Evolutionary conservation across 2,329 filamentous ascomycete species (phyloP), one percentile per base, ranked within the genome.

Genomic region (Neobulgaria alba): DNA sequence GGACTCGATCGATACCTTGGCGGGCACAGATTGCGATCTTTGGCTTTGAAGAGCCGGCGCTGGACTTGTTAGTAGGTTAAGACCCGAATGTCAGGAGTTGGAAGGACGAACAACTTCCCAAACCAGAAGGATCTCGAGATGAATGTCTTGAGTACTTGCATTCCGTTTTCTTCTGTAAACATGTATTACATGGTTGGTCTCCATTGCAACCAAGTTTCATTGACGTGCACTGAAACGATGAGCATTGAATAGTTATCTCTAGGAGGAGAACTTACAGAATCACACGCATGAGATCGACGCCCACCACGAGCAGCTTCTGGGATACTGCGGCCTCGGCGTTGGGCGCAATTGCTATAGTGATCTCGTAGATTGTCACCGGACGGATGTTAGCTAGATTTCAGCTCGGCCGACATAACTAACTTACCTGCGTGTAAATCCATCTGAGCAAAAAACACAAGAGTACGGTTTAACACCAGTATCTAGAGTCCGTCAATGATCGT

Each of bases 131-230:
- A n/a, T 39, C 44, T 36, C 49, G 51, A 8, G 46, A 45, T 36
- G 46, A 29, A 10, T 49, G 36, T 14, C 48, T 46, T 10, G 47
- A 43, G 39, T 42, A 41, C 52, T 51, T 34, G 51, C 66, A 68
- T 15, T 57, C 53, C 10, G 67, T 51, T 29, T 60, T 60, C 48
- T 65, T 61, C 47, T 67, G 66, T 42, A 58, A 54, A 45, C 66
- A 68, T 4, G 65, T 65, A 26, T 61, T 58, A 43, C 66, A 68
- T 12, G 66, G 66, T 39, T 53, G 63, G 21, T 55, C 50, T 8
- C 66, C 66, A 47, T 68, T 66, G 47, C 66, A 68, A 10, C 66
- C 66, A 14, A 68, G 58, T 44, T 68, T 68, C 61, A 67, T 67
- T 16, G 62, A 57, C 12, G 64, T 68, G 47, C 66, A 68, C 66